Conservation (phyloP, 768 basidiomycete species). For the Ramaria sp. region DNA sequence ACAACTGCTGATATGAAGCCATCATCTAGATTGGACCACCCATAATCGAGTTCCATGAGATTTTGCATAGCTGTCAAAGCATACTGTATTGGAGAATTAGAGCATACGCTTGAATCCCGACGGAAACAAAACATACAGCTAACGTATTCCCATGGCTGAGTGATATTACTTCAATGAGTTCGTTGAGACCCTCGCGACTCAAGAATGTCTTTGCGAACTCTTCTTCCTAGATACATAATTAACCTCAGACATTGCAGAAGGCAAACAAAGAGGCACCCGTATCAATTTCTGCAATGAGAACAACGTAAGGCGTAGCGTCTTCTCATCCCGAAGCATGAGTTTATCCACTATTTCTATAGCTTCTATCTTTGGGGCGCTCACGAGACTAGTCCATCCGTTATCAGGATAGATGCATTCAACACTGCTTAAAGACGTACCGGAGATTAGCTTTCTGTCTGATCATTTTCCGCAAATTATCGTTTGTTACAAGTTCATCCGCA, state of each 20-base stretch:
- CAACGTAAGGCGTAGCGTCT: constrained; percentile 51
- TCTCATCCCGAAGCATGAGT: constrained; percentile 47
- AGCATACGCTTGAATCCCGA: neutral
- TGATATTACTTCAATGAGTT: constrained; percentile 61
- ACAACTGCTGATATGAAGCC: constrained; percentile 71
- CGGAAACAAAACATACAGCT: constrained; percentile 40
- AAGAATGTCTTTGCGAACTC: constrained; percentile 75
- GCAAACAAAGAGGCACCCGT: constrained; percentile 31
- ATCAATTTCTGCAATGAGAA: constrained; percentile 77
- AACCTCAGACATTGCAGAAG: neutral
- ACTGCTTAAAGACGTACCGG: constrained; percentile 39
- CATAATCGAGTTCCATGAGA: constrained; percentile 77
- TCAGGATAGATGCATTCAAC: neutral
- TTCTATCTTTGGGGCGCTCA: constrained; percentile 70
- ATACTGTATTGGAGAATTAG: constrained; percentile 37
- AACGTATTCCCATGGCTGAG: constrained; percentile 70
- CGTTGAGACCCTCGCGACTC: constrained; percentile 53
- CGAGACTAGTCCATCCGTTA: constrained; percentile 40
- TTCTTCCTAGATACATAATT: constrained; percentile 50
- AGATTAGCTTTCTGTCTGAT: constrained; percentile 69
- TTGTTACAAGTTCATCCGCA: constrained; percentile 73
- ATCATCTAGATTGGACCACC: constrained; percentile 65
- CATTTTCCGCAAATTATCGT: constrained; percentile 75
- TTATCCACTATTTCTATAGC: constrained; percentile 68
- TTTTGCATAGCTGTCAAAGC: constrained; percentile 80